These are phyloP conservation scores for Oryza glumipatula DNA, from an alignment of 176 grass and related monocot species.

Conservation along the genomic window DNA sequence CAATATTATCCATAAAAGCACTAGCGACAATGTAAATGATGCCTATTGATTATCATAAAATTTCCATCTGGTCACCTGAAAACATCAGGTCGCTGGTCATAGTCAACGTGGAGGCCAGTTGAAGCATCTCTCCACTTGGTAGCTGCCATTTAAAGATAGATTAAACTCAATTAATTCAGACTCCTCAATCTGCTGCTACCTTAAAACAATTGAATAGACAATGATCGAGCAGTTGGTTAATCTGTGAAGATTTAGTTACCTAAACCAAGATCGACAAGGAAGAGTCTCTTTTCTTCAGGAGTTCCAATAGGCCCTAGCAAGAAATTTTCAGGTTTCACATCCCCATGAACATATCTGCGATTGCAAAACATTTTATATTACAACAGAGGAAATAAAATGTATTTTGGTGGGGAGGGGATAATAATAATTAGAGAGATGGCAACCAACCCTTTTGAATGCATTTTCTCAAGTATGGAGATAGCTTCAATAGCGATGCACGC, in stretches of 20 bases:
- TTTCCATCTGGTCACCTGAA: slow-evolving; percentile 74
- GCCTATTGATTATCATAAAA: slow-evolving; percentile 25
- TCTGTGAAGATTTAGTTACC: slow-evolving; percentile 49
- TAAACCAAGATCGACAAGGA: slow-evolving; percentile 99
- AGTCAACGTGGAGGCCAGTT: slow-evolving; percentile 81
- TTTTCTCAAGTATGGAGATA: slow-evolving; percentile 94
- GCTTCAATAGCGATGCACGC: slow-evolving; percentile 98
- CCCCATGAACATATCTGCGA: slow-evolving; percentile 91
- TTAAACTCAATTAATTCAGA: slow-evolving; percentile 43
- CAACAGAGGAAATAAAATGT: slow-evolving; percentile 23
- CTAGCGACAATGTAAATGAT: slow-evolving; percentile 29
- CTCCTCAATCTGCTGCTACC: neutral
- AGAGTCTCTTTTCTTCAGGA: slow-evolving; percentile 91
- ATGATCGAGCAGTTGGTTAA: slow-evolving; percentile 4
- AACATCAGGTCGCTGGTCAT: slow-evolving; percentile 97
- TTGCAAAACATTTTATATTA: slow-evolving; percentile 28
- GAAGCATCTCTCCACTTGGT: slow-evolving; percentile 86
- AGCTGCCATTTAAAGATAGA: slow-evolving; percentile 59
- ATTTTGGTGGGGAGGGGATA: slow-evolving; percentile 11
- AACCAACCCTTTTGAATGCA: slow-evolving; percentile 97
- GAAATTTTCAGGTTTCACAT: slow-evolving; percentile 99
- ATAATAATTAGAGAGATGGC: slow-evolving; percentile 22
- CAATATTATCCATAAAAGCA: neutral
- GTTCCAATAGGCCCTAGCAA: slow-evolving; percentile 91
- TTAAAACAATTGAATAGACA: slow-evolving; percentile 33